Evolutionary conservation across 805 yeast species (phyloP).

Genomic region (Metschnikowia similis): DNA sequence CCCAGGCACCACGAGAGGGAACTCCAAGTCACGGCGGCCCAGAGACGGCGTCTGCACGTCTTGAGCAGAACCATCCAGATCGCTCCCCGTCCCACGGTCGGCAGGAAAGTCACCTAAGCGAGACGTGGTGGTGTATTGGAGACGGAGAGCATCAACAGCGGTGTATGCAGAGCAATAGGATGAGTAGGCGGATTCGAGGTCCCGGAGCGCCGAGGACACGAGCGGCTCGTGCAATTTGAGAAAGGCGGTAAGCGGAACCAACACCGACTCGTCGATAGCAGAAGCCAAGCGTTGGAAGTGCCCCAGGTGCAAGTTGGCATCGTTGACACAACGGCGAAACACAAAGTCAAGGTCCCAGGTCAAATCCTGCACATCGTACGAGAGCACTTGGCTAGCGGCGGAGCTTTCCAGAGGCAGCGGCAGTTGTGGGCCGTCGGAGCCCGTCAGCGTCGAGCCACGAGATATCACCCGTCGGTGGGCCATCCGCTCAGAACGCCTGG

Average conservation of each 20-base stretch:
- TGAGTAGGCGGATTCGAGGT: slow-evolving; percentile 20
- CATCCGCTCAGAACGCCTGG: neutral
- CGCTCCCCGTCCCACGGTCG: neutral
- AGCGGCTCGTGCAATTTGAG: slow-evolving; percentile 36
- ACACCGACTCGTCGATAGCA: slow-evolving; percentile 30
- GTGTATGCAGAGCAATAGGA: slow-evolving; percentile 24
- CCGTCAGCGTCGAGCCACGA: neutral
- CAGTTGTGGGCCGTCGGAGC: neutral
- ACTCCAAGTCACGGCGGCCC: slow-evolving; percentile 13
- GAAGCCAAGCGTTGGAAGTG: slow-evolving; percentile 25
- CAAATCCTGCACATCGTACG: neutral
- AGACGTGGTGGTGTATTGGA: slow-evolving; percentile 27
- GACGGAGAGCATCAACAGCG: slow-evolving; percentile 26
- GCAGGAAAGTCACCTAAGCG: slow-evolving; percentile 29
- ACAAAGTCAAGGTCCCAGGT: slow-evolving; percentile 11
- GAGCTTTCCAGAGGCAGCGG: neutral
- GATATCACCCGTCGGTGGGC: neutral
- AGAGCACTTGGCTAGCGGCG: neutral
- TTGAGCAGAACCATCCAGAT: neutral
- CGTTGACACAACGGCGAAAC: slow-evolving; percentile 12
- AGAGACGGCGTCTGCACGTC: neutral
- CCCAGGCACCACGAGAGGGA: slow-evolving; percentile 33
- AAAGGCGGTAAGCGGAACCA: slow-evolving; percentile 31
- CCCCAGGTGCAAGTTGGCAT: slow-evolving; percentile 11
- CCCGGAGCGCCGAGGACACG: slow-evolving; percentile 20